Conservation (phyloP, 352 stramenopile genomes). For the Globisporangium ultimum region DNA sequence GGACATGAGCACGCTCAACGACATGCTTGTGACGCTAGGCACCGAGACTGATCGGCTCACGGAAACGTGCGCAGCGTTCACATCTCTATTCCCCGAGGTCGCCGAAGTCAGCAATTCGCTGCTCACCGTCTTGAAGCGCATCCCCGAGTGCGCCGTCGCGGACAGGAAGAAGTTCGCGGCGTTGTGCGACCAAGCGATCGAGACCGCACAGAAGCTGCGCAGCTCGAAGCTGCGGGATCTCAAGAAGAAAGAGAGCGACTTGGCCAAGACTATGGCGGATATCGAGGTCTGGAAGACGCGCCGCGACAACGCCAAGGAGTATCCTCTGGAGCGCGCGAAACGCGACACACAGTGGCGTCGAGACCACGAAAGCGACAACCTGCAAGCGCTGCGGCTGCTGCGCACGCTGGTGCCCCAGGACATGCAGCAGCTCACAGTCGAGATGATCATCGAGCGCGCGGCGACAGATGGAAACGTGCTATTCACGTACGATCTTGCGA, state of each 20-base stretch:
- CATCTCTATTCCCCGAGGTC: constrained; percentile 27
- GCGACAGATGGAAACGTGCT: constrained; percentile 26
- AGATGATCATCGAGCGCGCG: constrained; percentile 46
- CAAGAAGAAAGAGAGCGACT: constrained; percentile 44
- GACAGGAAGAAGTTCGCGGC: constrained; percentile 32
- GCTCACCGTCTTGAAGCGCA: constrained; percentile 22
- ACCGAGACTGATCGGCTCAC: constrained; percentile 45
- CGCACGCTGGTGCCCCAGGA: constrained; percentile 47
- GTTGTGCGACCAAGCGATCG: constrained; percentile 44
- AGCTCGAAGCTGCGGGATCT: constrained; percentile 49
- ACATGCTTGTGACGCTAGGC: constrained; percentile 40
- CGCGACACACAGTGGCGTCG: constrained; percentile 47
- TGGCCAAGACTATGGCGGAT: constrained; percentile 50
- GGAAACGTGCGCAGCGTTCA: constrained; percentile 25
- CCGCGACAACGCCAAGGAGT: constrained; percentile 58
- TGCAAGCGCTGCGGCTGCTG: constrained; percentile 32
- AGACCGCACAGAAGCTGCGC: constrained; percentile 39
- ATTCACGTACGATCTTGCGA: constrained; percentile 70
- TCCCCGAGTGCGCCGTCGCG: constrained; percentile 40
- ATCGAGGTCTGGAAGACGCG: constrained; percentile 69
- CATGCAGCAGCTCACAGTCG: constrained; percentile 55
- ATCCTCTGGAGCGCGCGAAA: constrained; percentile 40
- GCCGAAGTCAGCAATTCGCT: constrained; percentile 19
- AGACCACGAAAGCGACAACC: constrained; percentile 36
- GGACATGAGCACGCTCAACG: constrained; percentile 42